Base-by-base conservation (phyloP, 2,329 filamentous ascomycete genomes). In the Sclerotiophoma versabilis region DNA sequence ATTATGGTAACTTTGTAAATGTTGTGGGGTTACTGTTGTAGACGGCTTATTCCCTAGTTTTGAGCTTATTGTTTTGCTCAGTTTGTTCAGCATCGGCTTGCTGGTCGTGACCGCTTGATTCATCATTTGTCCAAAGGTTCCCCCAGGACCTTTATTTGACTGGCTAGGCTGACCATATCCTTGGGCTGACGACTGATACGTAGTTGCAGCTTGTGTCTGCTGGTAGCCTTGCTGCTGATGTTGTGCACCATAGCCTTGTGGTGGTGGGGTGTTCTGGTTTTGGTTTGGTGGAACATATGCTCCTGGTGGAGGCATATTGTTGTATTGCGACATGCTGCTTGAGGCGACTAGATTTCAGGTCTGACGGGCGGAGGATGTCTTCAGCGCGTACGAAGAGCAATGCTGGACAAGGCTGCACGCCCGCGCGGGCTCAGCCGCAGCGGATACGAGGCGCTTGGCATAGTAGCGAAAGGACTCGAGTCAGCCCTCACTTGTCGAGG, bases 21-120 rank as follows among this genome's bases (percentile, higher is more conserved):
- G 65, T 45, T 69, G 68, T 5, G 70, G 67, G 4, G 69, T 65
- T 1, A 52, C 49, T 17, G 57, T 58, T 9, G 55, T 43, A 5
- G 62, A 22, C 11, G 61, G 64, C 57, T 72, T 73, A 48, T 57
- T 65, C 8, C 67, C 63, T 20, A 73, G 48, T 54, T 69, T 71
- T 8, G 70, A 72, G 63, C 67, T 72, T 22, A 75, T 71, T 8
- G 67, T 69, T 64, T 75, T 75, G 37, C 68, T 64, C 32, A 75
- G 43, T 54, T 74, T 75, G 50, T 73, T 67, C 44, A 73, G 26
- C 65, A 74, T 70, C 1, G 72, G 72, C 57, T 73, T 75, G n/a
- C 69, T 62, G 0, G 65, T 72, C 2, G 69, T 71, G 8, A 74
- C 69, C 2, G 71, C 72, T 50, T 74, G 71, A 26, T 75, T 70